Percentiles rank a stretch among this genome's conserved stretches.
These are phyloP conservation scores for Neofusicoccum cordaticola DNA, from an alignment of 2,329 filamentous ascomycete genomes.

Conservation along the genomic window DNA sequence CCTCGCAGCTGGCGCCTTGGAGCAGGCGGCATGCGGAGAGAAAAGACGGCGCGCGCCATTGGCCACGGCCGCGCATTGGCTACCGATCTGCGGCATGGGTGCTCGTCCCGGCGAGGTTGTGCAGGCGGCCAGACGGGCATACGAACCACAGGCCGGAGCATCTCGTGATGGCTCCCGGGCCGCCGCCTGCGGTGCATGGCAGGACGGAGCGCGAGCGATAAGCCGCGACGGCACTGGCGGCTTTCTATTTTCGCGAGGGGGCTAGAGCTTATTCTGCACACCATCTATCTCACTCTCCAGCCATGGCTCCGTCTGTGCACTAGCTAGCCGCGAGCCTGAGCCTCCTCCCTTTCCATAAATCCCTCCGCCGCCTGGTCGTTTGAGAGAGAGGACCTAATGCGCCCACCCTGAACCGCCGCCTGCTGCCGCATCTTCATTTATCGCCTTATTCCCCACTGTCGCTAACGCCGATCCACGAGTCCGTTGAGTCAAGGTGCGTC, in stretches of 20 bases:
- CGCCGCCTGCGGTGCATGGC: background rate
- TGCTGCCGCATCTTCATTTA: background rate
- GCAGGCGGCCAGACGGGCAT: background rate
- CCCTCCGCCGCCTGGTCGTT: background rate
- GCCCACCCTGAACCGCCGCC: background rate
- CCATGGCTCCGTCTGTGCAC: conserved; percentile 11
- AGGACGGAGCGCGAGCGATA: background rate
- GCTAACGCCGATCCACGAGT: conserved; percentile 1
- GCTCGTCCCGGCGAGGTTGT: background rate
- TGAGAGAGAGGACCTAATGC: background rate
- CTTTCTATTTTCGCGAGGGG: background rate
- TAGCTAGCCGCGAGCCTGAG: conserved; percentile 9
- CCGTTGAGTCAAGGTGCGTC: background rate
- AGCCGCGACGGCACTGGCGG: conserved; percentile 1
- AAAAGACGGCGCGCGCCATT: background rate
- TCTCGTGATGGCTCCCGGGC: background rate
- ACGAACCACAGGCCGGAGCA: background rate
- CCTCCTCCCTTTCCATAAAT: conserved; percentile 15
- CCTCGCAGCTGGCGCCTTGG: background rate
- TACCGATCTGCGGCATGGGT: conserved; percentile 1
- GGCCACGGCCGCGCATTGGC: background rate
- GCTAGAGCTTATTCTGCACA: conserved; percentile 6
- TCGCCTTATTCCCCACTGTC: background rate
- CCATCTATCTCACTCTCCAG: conserved; percentile 7
- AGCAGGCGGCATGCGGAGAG: background rate